Base-by-base conservation (phyloP, 352 stramenopile species). In the Halophytophthora batemanensis region DNA sequence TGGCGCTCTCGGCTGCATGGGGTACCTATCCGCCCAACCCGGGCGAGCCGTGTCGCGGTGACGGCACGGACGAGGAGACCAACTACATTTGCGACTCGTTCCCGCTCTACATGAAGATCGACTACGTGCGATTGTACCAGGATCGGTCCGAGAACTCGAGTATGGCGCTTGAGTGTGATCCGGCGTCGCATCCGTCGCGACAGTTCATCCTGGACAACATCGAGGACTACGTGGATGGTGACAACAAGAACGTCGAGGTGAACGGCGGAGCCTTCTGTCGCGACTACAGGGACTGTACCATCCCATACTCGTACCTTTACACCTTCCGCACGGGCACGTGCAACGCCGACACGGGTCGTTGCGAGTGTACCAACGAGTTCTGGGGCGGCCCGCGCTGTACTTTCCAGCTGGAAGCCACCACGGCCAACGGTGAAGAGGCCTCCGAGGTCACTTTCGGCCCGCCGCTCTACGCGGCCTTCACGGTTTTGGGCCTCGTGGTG, bases 61-160 rank as follows among this genome's bases (percentile, higher is more conserved):
- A 69, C 40, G 66, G 64, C 11, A 56, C 42, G 8, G 53, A 74
- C 39, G 53, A 55, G 19, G 22, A 63, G 33, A 35, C 19, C 38
- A 73, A 77, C 45, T 59, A 61, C 6, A 72, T 85, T 22, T 86
- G 74, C 53, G 72, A 82, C 34, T 60, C 46, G 0, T 83, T 86
- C 51, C 74, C 74, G 1, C 69, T 82, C 60, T 79, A 79, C 42
- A 74, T 85, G 58, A 73, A 69, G 31, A 71, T 85, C 22, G 73
- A 84, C 45, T 79, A 78, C 56, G 71, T 85, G 50, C 74, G 74
- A 12, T 19, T 82, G 2, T 85, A 85, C 38, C 74, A 85, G 46
- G 74, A 85, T 33, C 37, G 67, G 14, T 76, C 61, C 0, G 45
- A 54, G 12, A 52, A 25, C 49, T 76, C 62, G 3, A 69, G 42